These are phyloP conservation scores for Balamuthia mandrillaris DNA, from an alignment of 208 protist species.

Conservation along the genomic window DNA sequence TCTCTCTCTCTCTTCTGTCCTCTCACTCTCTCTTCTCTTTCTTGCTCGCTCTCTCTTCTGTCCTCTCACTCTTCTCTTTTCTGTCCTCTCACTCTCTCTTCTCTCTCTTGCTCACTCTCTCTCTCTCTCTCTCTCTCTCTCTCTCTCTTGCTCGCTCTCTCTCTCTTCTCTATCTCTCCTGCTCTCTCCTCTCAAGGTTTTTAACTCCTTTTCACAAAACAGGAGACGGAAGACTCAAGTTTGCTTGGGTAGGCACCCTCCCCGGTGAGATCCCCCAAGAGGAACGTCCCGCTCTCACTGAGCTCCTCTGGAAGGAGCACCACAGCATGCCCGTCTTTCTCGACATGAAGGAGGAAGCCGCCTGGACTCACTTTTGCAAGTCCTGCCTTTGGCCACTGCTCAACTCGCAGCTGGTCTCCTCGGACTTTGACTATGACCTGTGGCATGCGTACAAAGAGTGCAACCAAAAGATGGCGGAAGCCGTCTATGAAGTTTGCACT, in stretches of 20 bases:
- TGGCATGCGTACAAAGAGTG: constrained; percentile 27
- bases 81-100: no score
- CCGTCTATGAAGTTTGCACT: neutral
- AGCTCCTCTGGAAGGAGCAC: no score
- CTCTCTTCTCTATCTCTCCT: neutral
- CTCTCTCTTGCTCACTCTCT: no score
- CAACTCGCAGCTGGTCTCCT: constrained; percentile 37
- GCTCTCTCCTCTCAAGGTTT: neutral
- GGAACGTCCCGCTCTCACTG: no score
- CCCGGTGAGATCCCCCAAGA: no score
- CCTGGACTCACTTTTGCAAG: no score
- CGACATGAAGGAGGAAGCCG: no score
- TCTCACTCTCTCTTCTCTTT: neutral
- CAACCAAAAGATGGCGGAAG: constrained; percentile 24
- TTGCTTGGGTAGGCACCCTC: neutral
- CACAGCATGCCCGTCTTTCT: no score
- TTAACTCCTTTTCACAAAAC: neutral
- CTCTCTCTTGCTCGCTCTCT: no score
- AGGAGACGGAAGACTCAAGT: neutral
- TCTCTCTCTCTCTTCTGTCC: neutral
- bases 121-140: no score
- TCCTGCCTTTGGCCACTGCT: constrained; percentile 36
- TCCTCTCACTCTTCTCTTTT: no score
- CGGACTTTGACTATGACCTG: neutral
- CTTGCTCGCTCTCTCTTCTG: neutral